Evolutionary conservation across 495 filamentous ascomycete species (phyloP).

Genomic region (Parathielavia appendiculata): DNA sequence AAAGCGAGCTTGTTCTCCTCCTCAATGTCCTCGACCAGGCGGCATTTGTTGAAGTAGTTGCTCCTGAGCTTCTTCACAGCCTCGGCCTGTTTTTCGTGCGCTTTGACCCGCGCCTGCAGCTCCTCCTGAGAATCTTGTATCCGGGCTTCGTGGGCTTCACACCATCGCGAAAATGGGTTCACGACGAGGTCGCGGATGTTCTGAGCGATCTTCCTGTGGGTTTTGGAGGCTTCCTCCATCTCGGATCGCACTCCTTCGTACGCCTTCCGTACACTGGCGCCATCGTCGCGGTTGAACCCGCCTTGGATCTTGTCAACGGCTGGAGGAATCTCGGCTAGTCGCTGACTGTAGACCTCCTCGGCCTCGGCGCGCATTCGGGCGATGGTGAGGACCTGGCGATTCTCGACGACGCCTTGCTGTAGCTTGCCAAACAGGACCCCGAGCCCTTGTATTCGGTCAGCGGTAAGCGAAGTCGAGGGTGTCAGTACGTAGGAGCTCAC

Average conservation of each 20-base stretch:
- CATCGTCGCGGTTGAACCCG: conserved; percentile 92
- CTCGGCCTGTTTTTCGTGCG: conserved; percentile 88
- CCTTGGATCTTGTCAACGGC: conserved; percentile 72
- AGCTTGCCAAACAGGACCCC: conserved; percentile 96
- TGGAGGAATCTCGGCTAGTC: conserved; percentile 76
- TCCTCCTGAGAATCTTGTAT: conserved; percentile 92
- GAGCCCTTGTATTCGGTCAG: conserved; percentile 53
- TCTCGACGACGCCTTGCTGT: conserved; percentile 91
- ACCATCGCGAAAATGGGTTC: conserved; percentile 89
- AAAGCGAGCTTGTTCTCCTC: conserved; percentile 98
- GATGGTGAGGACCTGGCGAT: conserved; percentile 86
- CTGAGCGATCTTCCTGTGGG: conserved; percentile 88
- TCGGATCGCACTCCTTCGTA: conserved; percentile 93
- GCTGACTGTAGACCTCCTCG: conserved; percentile 81
- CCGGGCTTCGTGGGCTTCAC: conserved; percentile 84
- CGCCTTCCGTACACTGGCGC: conserved; percentile 92
- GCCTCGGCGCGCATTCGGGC: conserved; percentile 94
- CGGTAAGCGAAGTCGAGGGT: background rate
- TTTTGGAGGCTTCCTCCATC: conserved; percentile 87
- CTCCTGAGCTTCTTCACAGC: conserved; percentile 85
- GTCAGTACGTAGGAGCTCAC: conserved; percentile 38
- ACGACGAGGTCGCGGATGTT: conserved; percentile 96
- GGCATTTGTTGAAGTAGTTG: conserved; percentile 97
- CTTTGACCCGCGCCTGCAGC: conserved; percentile 80
- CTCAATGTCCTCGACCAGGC: conserved; percentile 89